Base-by-base conservation (phyloP, 83 land plant genomes). In the Larix sibirica region DNA sequence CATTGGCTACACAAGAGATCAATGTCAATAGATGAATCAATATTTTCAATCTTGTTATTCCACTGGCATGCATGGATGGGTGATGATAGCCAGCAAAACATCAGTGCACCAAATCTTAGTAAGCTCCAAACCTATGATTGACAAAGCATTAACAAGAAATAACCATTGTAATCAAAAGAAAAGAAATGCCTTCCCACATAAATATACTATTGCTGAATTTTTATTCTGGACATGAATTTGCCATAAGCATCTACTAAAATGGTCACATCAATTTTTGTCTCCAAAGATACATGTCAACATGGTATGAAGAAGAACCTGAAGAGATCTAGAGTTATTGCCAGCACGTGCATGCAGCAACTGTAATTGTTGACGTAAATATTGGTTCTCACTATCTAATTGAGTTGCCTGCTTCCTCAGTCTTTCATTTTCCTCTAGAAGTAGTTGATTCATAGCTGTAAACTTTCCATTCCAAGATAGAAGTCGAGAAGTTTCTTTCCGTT, bases 401-500 rank as follows among this genome's bases (percentile, higher is more conserved):
- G 31, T 75, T 75, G 78, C 78, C 78, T 74, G 59, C 78, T 74
- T 74, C 13, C 78, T 74, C 59, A 74, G 31, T 26, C 78, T 74
- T 74, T 74, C 78, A 74, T 74, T 74, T 74, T 74, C 78, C 59
- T 21, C 78, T 74, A 74, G 24, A 47, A 74, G 60, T 47, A 74
- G 31, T 74, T 74, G 78, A 74, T 74, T 74, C 78, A 74, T 74
- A 74, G 78, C 78, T 47, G 78, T 74, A 23, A 74, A 74, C 59
- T 74, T 74, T 74, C 78, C 78, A 74, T 74, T 74, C 78, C 78
- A 23, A 10, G 40, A 74, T 5, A 74, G 59, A 10, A 74, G 78
- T 21, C 78, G 38, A 44, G 78, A 74, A 44, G 78, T 74, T 74
- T 74, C 78, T 74, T 74, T 74, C 12, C 78, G 28, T 47, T 74